Base-by-base conservation (phyloP, 108 stramenopile species). In the Mediolabrus comicus region DNA sequence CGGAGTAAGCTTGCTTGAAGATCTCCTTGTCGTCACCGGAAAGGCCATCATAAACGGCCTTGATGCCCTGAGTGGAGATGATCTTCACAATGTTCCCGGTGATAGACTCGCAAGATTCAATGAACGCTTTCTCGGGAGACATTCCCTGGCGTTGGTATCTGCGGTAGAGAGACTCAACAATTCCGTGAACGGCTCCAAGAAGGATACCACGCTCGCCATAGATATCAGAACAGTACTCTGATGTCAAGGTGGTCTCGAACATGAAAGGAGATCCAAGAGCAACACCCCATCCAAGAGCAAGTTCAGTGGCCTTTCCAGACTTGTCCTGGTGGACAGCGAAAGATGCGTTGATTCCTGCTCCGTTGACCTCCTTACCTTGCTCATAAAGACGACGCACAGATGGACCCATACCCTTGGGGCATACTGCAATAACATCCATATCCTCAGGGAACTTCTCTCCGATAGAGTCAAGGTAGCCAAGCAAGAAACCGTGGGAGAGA, bases 351-450 rank as follows among this genome's bases (percentile, higher is more conserved):
- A 98, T 98, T 57, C 98, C 98, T 43, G 96, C 95, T 65, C 98
- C 98, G 82, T 97, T 97, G 35, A 96, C 94, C 58, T 95, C 92
- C 92, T 98, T 98, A 46, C 98, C 98, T 79, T 98, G 98, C 86
- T 98, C 98, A 82, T 98, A 98, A 28, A 98, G 88, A 81, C 98
- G 92, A 68, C 98, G 95, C 43, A 98, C 98, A 52, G 94, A 95
- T 52, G 98, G 98, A 52, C 98, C 98, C 97, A 98, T 98, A 53
- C 97, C 97, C 94, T 98, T 98, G 86, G 97, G 97, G 80, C 95
- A 96, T 34, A 98, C 97, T 32, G 95, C 95, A 76, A 98, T 97
- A 22, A 98, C 97, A 77, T 97, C 95, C 92, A 97, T 96, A 65
- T 91, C 79, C 29, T 90, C 93, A n/a, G 97, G 96, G 91, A 98